Evolutionary conservation across 2,329 filamentous ascomycete genomes (phyloP).

Genomic region (Tolypocladium ovalisporum): DNA sequence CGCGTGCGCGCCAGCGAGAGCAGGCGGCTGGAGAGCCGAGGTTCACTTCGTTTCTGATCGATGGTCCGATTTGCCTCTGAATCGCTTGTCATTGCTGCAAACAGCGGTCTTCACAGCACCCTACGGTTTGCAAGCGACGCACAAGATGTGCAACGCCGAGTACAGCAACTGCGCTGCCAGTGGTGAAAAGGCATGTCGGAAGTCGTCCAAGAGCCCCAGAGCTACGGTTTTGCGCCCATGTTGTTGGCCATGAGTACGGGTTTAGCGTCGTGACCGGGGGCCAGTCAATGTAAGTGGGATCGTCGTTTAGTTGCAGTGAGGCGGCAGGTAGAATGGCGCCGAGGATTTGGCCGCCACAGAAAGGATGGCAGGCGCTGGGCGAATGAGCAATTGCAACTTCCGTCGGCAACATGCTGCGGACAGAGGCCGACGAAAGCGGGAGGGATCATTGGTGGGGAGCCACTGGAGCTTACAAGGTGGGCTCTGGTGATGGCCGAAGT

Average conservation of each 20-base stretch:
- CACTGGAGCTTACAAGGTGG: neutral
- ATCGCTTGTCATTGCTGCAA: neutral
- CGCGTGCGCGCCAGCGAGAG: too few relatives aligned
- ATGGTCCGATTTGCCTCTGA: too few relatives aligned
- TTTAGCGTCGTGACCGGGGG: neutral
- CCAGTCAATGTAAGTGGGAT: neutral
- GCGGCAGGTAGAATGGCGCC: constrained; percentile 2
- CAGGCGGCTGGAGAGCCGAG: too few relatives aligned
- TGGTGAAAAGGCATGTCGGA: too few relatives aligned
- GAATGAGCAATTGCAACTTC: neutral
- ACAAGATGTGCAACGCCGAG: too few relatives aligned
- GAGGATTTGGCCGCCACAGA: constrained; percentile 3
- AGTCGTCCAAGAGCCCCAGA: neutral
- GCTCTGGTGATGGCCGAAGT: neutral
- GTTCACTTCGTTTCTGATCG: too few relatives aligned
- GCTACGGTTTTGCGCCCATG: neutral
- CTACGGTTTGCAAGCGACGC: neutral
- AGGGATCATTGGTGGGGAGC: too few relatives aligned
- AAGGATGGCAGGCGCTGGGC: neutral
- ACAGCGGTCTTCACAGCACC: neutral
- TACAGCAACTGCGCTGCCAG: too few relatives aligned
- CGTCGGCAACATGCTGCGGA: constrained; percentile 2
- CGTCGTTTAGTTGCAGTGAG: neutral
- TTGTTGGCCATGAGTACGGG: neutral
- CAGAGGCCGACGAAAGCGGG: neutral